phyloP scores from a whole-genome alignment of 2,329 filamentous ascomycete species.

The Penicillium brasilianum region DNA sequence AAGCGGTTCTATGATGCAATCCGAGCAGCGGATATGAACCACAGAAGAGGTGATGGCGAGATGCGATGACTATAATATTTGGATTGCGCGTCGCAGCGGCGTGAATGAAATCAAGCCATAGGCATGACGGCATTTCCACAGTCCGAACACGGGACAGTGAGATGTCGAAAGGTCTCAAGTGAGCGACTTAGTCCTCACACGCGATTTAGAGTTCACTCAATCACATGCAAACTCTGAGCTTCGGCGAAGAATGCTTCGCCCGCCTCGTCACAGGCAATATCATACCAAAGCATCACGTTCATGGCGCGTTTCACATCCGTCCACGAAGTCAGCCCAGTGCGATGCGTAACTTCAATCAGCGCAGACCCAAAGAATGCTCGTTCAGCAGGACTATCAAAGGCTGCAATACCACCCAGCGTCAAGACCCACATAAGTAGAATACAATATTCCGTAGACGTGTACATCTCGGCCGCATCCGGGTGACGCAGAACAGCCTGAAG shows the following conservation, averaged over 20 bases:
- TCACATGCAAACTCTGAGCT: not conserved
- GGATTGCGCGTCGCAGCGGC: not conserved
- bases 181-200: not conserved
- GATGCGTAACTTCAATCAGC: conserved; percentile 29
- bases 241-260: conserved; percentile 39
- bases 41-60: not conserved
- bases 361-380: conserved; percentile 42
- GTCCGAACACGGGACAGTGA: not conserved
- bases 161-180: not conserved
- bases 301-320: conserved; percentile 32
- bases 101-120: not conserved
- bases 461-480: conserved; percentile 29
- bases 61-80: not conserved
- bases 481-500: conserved; percentile 34
- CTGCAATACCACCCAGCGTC: conserved; percentile 46
- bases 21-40: not conserved
- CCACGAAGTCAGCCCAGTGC: conserved; percentile 34
- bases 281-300: conserved; percentile 42
- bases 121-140: not conserved
- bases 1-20: not conserved
- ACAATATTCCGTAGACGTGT: conserved; percentile 33
- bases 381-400: conserved; percentile 33
- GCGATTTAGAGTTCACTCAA: not conserved
- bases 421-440: conserved; percentile 44
- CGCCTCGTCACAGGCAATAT: conserved; percentile 40